Evolutionary conservation across 2,329 filamentous ascomycete genomes (phyloP), one percentile per base, ranked within the genome.

Genomic region (Drechslerella coelobrocha): DNA sequence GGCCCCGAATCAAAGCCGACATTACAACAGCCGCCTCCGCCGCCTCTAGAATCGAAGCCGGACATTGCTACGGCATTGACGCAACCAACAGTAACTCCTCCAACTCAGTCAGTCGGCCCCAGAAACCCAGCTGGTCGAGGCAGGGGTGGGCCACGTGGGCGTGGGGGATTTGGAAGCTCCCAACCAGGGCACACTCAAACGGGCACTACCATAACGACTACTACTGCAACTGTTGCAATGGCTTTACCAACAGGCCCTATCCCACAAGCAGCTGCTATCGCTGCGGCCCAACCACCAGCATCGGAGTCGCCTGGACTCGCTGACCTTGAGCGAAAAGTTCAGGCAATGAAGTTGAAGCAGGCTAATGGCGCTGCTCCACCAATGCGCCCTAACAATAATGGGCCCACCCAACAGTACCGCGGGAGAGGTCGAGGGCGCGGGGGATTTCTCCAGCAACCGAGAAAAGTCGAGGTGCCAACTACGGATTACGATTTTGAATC

Each of bases 401-500:
- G 29, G 21, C 54, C 60, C 1, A 24, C 48, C n/a, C n/a, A n/a
- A 72, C 41, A 47, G n/a, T 27, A 65, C 26, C 53, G 56, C 48
- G 69, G 19, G 19, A 54, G 59, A 56, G 61, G 83, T 48, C 76
- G 79, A 55, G 76, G 78, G 62, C 77, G 81, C 12, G 74, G 73
- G 52, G 71, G 73, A 37, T 75, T 78, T 43, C 47, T 51, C 43
- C 57, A 61, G n/a, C 77, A 78, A 66, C 81, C 83, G 52, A 81
- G 84, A 75, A 94, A 91, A 80, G 86, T 97, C 29, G 92, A 96
- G 57, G 90, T 99, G 1, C 94, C 94, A 0, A 86, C 89, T 51
- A 88, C 90, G 1, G 94, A 97, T 77, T 99, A 92, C 76, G 93
- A 99, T 77, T 99, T 99, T 77, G 89, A 89, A 75, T 85, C 85